A percentile compares a stretch with the other conserved stretches of the same genome.
These are phyloP conservation scores for Ophiosphaerella herpotricha DNA, from an alignment of 2,329 filamentous ascomycete genomes.

Conservation along the genomic window DNA sequence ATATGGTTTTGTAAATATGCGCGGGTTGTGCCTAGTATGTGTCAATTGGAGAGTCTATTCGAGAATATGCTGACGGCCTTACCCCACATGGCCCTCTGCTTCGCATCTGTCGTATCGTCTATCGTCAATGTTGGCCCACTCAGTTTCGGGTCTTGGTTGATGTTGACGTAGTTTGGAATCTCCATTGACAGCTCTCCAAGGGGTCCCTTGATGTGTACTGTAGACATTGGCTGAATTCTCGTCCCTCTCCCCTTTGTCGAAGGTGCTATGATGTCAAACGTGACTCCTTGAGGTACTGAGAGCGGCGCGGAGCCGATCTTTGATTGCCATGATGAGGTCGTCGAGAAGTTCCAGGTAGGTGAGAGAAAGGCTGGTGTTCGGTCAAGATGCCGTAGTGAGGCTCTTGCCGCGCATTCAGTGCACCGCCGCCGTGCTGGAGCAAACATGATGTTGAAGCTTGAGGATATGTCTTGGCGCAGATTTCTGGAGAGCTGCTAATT, in stretches of 20 bases:
- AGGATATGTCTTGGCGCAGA: conserved; percentile 18
- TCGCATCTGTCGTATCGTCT: conserved; percentile 67
- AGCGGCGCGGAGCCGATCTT: conserved; percentile 77
- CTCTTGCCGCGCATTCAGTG: conserved; percentile 57
- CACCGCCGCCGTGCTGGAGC: conserved; percentile 63
- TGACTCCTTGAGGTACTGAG: conserved; percentile 61
- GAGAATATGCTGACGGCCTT: conserved; percentile 14
- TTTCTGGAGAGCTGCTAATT: conserved; percentile 23
- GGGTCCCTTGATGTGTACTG: conserved; percentile 78
- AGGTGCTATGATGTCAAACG: conserved; percentile 69
- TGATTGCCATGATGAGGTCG: conserved; percentile 68
- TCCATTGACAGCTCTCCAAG: conserved; percentile 77
- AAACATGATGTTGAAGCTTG: conserved; percentile 59
- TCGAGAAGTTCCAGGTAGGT: conserved; percentile 67
- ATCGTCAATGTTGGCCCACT: conserved; percentile 72
- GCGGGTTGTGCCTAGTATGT: conserved; percentile 75
- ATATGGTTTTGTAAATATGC: conserved; percentile 90
- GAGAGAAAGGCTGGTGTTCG: conserved; percentile 71
- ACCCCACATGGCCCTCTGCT: conserved; percentile 98
- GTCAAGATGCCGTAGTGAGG: conserved; percentile 49
- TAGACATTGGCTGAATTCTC: conserved; percentile 65
- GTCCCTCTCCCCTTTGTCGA: conserved; percentile 64
- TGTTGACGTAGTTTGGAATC: conserved; percentile 76
- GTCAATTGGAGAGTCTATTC: background rate
- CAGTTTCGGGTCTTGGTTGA: conserved; percentile 68